These are phyloP conservation scores for Irpex lacteus DNA, from an alignment of 1,284 basidiomycete genomes.

Conservation along the genomic window DNA sequence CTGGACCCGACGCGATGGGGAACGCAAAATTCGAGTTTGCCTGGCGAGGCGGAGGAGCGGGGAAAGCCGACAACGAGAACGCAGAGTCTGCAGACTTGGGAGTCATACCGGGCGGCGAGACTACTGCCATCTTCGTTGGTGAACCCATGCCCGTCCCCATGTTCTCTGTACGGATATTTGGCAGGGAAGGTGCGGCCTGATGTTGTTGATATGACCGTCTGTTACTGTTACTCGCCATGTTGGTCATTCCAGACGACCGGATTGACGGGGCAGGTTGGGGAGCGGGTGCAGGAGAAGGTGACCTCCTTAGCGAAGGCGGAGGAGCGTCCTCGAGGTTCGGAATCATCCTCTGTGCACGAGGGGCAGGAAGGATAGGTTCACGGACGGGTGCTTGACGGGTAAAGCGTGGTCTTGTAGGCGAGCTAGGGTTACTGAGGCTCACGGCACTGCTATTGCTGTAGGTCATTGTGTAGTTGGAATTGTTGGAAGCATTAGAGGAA, in stretches of 20 bases:
- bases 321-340: conserved; percentile 49
- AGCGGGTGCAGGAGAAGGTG: conserved; percentile 32
- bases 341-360: conserved; percentile 7
- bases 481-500: too few relatives aligned
- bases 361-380: conserved; percentile 5
- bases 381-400: conserved; percentile 6
- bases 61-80: conserved; percentile 27
- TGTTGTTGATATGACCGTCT: background rate
- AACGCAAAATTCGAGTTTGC: background rate
- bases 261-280: too few relatives aligned
- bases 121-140: background rate
- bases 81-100: conserved; percentile 18
- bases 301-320: conserved; percentile 40
- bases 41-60: conserved; percentile 9
- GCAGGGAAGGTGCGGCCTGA: background rate
- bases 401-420: conserved; percentile 9
- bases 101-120: conserved; percentile 7
- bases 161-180: conserved; percentile 11
- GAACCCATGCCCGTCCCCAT: background rate
- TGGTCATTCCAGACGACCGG: conserved; percentile 20
- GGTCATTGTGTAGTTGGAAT: too few relatives aligned
- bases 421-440: background rate
- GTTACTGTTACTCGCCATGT: background rate
- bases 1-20: background rate
- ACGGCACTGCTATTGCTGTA: too few relatives aligned